phyloP scores from a whole-genome alignment of 768 basidiomycete species.

The Suillus brevipes region DNA sequence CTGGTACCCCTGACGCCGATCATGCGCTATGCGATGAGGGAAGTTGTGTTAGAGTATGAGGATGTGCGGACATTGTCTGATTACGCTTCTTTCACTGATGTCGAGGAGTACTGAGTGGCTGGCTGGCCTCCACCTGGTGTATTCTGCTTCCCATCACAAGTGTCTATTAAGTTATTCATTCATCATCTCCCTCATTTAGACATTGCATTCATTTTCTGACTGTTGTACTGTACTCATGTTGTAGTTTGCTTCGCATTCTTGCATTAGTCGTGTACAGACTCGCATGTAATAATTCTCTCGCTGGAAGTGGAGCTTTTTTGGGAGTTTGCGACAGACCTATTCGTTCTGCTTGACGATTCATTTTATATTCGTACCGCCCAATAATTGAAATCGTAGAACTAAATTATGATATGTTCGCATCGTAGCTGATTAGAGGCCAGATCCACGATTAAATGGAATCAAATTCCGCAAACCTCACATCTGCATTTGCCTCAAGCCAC shows the following conservation, averaged over 20 bases:
- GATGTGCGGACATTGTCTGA: slow-evolving; percentile 74
- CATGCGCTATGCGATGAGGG: slow-evolving; percentile 81
- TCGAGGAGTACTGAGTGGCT: slow-evolving; percentile 62
- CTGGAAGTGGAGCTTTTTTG: neutral
- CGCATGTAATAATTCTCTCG: neutral
- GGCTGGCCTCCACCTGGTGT: slow-evolving; percentile 10
- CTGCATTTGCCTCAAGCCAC: slow-evolving; percentile 89
- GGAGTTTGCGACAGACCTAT: neutral
- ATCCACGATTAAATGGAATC: slow-evolving; percentile 39
- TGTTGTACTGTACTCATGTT: slow-evolving; percentile 12
- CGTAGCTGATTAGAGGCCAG: neutral
- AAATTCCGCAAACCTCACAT: slow-evolving; percentile 81
- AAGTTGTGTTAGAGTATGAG: slow-evolving; percentile 82
- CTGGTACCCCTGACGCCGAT: slow-evolving; percentile 77
- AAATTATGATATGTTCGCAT: neutral
- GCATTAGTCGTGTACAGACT: neutral
- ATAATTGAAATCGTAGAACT: neutral
- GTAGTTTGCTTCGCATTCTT: slow-evolving; percentile 9
- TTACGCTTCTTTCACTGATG: slow-evolving; percentile 69
- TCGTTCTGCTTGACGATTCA: neutral
- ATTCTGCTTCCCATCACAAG: neutral
- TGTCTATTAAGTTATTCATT: slow-evolving; percentile 6
- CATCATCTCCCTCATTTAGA: neutral
- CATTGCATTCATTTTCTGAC: slow-evolving; percentile 9
- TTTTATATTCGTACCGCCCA: neutral